A percentile compares a stretch with the other conserved stretches of the same genome.
These are phyloP conservation scores for Metschnikowia continentalis DNA, from an alignment of 805 yeast genomes.

Conservation along the genomic window DNA sequence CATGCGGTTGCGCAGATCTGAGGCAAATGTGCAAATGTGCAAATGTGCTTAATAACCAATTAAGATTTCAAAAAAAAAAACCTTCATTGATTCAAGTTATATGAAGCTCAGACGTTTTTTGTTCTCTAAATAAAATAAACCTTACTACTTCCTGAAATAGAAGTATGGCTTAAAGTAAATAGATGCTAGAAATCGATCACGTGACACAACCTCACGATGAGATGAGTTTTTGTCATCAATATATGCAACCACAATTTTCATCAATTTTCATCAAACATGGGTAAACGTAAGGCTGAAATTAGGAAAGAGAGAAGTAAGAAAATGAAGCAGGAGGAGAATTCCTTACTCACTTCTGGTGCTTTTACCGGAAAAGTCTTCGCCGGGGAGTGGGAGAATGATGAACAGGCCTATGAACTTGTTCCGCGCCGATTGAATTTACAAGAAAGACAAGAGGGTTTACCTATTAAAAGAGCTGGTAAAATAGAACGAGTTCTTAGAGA, in stretches of 20 bases:
- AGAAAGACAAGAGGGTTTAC: constrained; percentile 63
- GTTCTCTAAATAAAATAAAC: neutral
- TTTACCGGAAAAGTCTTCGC: constrained; percentile 21
- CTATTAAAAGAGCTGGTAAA: constrained; percentile 69
- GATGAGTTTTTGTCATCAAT: constrained; percentile 1
- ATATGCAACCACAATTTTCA: neutral
- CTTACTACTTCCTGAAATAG: neutral
- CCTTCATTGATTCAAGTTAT: too few species aligned
- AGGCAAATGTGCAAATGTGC: neutral
- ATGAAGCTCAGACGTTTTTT: neutral
- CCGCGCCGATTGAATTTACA: constrained; percentile 56
- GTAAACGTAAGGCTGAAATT: constrained; percentile 12
- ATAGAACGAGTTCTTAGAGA: constrained; percentile 61
- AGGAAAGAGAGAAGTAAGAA: constrained; percentile 22
- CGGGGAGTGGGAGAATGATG: constrained; percentile 56
- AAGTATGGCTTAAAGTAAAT: neutral
- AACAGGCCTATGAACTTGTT: constrained; percentile 69
- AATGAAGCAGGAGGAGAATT: constrained; percentile 35
- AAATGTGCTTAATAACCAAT: neutral
- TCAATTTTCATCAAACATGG: constrained; percentile 8
- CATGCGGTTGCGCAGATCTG: neutral
- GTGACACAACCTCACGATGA: constrained; percentile 2
- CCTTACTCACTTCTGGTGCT: constrained; percentile 33
- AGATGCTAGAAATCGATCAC: neutral
- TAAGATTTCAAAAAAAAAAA: neutral